phyloP scores from a whole-genome alignment of 73 alveolate species.

The Urostyla sp. region DNA sequence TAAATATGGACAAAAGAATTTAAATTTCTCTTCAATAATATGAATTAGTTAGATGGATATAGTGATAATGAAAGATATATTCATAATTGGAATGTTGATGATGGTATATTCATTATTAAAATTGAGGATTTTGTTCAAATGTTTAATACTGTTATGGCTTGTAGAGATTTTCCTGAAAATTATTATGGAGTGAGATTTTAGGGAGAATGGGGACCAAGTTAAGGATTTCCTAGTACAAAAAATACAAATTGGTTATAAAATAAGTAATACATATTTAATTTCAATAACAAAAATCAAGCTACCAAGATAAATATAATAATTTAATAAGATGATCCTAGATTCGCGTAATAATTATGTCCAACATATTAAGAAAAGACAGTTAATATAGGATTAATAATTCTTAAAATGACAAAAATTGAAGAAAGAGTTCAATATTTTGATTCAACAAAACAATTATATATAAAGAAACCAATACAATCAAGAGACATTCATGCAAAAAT shows the following conservation, averaged over 20 bases:
- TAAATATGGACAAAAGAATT: constrained; percentile 52
- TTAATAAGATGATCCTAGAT: constrained; percentile 75
- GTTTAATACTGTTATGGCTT: constrained; percentile 64
- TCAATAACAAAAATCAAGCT: constrained; percentile 44
- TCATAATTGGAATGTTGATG: constrained; percentile 73
- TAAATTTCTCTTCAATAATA: constrained; percentile 32
- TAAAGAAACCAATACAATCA: constrained; percentile 26
- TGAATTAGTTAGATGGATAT: constrained; percentile 38
- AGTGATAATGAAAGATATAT: constrained; percentile 60
- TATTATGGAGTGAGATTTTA: constrained; percentile 65
- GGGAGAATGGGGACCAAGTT: constrained; percentile 72
- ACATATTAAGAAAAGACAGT: constrained; percentile 54
- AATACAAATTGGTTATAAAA: constrained; percentile 69
- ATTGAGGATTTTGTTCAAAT: constrained; percentile 62
- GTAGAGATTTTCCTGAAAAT: constrained; percentile 74
- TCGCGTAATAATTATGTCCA: constrained; percentile 55
- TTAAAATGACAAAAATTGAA: constrained; percentile 53
- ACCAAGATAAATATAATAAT: constrained; percentile 39
- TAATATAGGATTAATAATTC: constrained; percentile 51
- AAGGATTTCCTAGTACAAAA: constrained; percentile 69
- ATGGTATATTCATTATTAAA: constrained; percentile 70
- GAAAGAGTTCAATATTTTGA: constrained; percentile 45
- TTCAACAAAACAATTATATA: constrained; percentile 44
- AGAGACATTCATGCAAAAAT: background rate
- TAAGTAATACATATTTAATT: constrained; percentile 61